A percentile compares a stretch with the other conserved stretches of the same genome.
These are phyloP conservation scores for Furcasterigmium furcatum DNA, from an alignment of 2,329 filamentous ascomycete species.

Conservation along the genomic window DNA sequence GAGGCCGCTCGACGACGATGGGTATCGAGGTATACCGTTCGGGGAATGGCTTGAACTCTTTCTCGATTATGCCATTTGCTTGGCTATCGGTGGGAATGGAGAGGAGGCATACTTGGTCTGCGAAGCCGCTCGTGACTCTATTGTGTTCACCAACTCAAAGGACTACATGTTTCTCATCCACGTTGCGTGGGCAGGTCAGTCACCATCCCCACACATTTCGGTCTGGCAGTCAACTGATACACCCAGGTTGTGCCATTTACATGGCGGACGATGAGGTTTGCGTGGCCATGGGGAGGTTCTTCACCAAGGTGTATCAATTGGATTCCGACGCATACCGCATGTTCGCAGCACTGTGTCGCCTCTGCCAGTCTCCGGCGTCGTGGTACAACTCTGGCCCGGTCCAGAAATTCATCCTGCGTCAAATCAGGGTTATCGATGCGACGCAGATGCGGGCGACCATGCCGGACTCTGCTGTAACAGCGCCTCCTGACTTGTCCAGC, in stretches of 20 bases:
- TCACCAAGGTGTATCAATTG: conserved; percentile 79
- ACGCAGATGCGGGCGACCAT: conserved; percentile 21
- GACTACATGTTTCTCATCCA: conserved; percentile 70
- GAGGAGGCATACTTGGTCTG: conserved; percentile 78
- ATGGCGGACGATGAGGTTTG: conserved; percentile 77
- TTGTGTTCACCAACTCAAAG: conserved; percentile 72
- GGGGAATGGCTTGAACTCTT: conserved; percentile 87
- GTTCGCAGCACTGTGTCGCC: conserved; percentile 72
- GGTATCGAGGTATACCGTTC: conserved; percentile 77
- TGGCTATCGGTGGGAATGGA: conserved; percentile 64
- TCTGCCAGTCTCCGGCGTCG: conserved; percentile 68
- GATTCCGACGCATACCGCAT: conserved; percentile 81
- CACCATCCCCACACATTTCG: too few relatives aligned
- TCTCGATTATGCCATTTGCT: conserved; percentile 76
- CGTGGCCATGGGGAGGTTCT: conserved; percentile 70
- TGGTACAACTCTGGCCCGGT: conserved; percentile 79
- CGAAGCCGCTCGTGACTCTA: conserved; percentile 73
- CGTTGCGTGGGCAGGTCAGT: conserved; percentile 70
- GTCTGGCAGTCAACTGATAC: neutral
- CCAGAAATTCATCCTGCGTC: conserved; percentile 87
- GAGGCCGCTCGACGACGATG: conserved; percentile 29
- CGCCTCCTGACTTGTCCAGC: conserved; percentile 16
- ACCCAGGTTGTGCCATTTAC: conserved; percentile 66
- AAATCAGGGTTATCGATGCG: conserved; percentile 86
- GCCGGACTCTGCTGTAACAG: conserved; percentile 23